Evolutionary conservation across 2,329 filamentous ascomycete species (phyloP), one percentile per base, ranked within the genome.

Genomic region (Cadophora gregata): DNA sequence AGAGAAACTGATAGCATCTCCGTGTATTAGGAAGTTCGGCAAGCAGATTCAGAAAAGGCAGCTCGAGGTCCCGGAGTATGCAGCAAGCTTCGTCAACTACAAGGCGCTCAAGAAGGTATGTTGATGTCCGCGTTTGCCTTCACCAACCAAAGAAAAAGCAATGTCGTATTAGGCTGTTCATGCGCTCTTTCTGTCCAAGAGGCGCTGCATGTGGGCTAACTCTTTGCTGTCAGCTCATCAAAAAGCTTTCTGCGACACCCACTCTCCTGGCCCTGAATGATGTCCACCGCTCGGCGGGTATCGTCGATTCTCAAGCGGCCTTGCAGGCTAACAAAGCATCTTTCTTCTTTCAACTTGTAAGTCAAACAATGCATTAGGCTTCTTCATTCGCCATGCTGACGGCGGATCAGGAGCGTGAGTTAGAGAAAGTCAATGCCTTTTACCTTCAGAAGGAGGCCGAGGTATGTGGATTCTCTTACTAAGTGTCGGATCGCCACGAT

Each of bases 31-130:
- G 96, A 99, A 99, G 88, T 99, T 99, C 84, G 96, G 96, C 80
- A 99, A 99, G 85, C 93, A 97, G 79, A 97, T 99, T 74, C 96
- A 98, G 84, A 97, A 97, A 85, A 91, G 94, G 79, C 96, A 99
- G 86, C 92, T 99, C 77, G 96, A 99, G 80, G 94, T 99, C 68
- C 96, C 96, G 68, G 96, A 99, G 86, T 99, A 99, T 90, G 95
- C 96, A 69, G 93, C 95, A 71, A 97, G 94, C 81, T 99, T 99
- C 79, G 94, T 98, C 75, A 97, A 99, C 82, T 99, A 99, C 85
- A 99, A 99, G 83, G 94, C 93, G 68, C 85, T 99, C 74, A 99
- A 99, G 82, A 98, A 98, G 93, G 96, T 97, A 78, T 70, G 81
- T 78, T 31, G 62, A 60, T 63, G 62, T 55, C 42, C 38, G 45